phyloP scores from a whole-genome alignment of 2,329 filamentous ascomycete species.

The Fusarium udum region DNA sequence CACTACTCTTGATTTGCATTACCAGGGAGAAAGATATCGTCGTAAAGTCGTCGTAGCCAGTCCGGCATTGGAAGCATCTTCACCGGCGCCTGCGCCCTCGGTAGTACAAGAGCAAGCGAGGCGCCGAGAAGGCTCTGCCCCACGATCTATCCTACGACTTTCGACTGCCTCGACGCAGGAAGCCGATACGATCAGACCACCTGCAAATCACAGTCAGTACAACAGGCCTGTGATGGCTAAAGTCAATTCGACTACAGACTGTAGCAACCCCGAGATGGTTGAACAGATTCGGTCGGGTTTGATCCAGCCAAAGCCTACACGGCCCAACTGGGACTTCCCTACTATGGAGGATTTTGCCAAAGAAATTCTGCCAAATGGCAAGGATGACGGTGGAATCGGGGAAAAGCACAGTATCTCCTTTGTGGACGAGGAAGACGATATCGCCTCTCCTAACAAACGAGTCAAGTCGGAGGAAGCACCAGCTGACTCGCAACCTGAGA shows the following conservation, averaged over 20 bases:
- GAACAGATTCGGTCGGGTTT: conserved; percentile 44
- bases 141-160: conserved; percentile 50
- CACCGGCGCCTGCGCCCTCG: conserved; percentile 44
- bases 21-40: conserved; percentile 12
- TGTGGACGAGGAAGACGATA: background rate
- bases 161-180: conserved; percentile 18
- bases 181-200: background rate
- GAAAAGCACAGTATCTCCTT: background rate
- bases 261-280: conserved; percentile 32
- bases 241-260: background rate
- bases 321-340: conserved; percentile 29
- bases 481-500: background rate
- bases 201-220: conserved; percentile 37
- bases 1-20: background rate
- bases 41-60: conserved; percentile 49
- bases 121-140: conserved; percentile 44
- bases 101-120: conserved; percentile 50
- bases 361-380: conserved; percentile 4
- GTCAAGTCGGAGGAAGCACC: conserved; percentile 18
- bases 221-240: conserved; percentile 34
- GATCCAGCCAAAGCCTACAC: conserved; percentile 16
- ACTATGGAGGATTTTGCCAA: conserved; percentile 43
- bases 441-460: conserved; percentile 14
- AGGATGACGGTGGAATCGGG: background rate
- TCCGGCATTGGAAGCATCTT: conserved; percentile 36